Conservation (phyloP, 345 rosid genomes). For the Salix purpurea region DNA sequence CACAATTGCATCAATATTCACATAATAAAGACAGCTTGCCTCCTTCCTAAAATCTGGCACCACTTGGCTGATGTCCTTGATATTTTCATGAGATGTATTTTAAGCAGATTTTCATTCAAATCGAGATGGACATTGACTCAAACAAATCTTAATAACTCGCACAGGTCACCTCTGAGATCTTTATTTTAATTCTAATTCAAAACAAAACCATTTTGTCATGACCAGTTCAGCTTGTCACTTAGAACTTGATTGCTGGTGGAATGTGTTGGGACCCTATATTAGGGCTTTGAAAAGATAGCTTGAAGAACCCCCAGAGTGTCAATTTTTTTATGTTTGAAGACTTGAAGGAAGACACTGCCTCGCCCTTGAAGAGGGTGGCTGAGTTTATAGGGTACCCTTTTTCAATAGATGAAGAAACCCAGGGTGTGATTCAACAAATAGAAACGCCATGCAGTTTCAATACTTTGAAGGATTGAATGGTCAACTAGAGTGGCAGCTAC, state of each 20-base stretch:
- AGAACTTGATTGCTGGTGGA: background rate
- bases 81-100: too few relatives aligned
- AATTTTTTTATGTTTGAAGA: background rate
- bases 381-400: constrained; percentile 17
- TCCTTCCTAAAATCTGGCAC: too few relatives aligned
- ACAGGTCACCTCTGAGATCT: too few relatives aligned
- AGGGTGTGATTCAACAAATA: constrained; percentile 6
- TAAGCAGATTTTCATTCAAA: too few relatives aligned
- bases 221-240: too few relatives aligned
- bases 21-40: too few relatives aligned
- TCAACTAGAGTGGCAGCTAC: constrained; percentile 7
- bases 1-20: too few relatives aligned
- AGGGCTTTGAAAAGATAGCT: background rate
- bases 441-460: constrained; percentile 14
- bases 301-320: background rate
- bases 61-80: too few relatives aligned
- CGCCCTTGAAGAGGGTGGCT: background rate
- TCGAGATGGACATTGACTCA: too few relatives aligned
- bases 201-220: too few relatives aligned
- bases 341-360: background rate
- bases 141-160: too few relatives aligned
- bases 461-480: constrained; percentile 21
- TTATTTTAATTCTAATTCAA: too few relatives aligned
- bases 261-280: background rate
- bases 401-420: constrained; percentile 15